phyloP scores from a whole-genome alignment of 305 asterid genomes.

The Lippia alba region DNA sequence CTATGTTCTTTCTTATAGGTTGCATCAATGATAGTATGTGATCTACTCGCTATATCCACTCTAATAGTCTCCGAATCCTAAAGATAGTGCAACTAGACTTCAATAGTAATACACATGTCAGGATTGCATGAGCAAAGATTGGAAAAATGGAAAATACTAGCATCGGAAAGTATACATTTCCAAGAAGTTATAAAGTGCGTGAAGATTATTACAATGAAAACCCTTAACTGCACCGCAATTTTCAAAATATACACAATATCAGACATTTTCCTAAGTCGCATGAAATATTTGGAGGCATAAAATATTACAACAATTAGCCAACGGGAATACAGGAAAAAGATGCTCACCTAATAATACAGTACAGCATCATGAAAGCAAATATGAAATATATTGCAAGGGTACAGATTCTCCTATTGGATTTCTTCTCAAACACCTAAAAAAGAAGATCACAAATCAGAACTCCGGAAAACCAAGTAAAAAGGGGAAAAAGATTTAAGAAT shows the following conservation, averaged over 20 bases:
- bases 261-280: not conserved
- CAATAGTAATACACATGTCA: not conserved
- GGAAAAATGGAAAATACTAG: not conserved
- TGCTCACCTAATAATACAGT: slow-evolving; percentile 69
- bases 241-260: not conserved
- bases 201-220: no score
- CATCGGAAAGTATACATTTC: not conserved
- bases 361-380: slow-evolving; percentile 64
- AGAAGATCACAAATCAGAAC: slow-evolving; percentile 31
- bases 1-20: not conserved
- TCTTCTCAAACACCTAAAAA: slow-evolving; percentile 87
- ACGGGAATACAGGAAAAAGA: slow-evolving; percentile 28
- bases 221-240: no score
- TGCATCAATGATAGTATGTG: not conserved
- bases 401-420: slow-evolving; percentile 78
- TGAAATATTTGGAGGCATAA: not conserved
- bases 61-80: not conserved
- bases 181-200: not conserved
- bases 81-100: not conserved
- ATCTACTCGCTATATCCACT: not conserved
- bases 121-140: not conserved
- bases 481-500: not conserved
- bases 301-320: not conserved
- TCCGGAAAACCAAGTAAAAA: slow-evolving; percentile 28
- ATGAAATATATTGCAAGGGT: slow-evolving; percentile 76